phyloP scores from a whole-genome alignment of 768 basidiomycete species.

The Russula dissimulans region DNA sequence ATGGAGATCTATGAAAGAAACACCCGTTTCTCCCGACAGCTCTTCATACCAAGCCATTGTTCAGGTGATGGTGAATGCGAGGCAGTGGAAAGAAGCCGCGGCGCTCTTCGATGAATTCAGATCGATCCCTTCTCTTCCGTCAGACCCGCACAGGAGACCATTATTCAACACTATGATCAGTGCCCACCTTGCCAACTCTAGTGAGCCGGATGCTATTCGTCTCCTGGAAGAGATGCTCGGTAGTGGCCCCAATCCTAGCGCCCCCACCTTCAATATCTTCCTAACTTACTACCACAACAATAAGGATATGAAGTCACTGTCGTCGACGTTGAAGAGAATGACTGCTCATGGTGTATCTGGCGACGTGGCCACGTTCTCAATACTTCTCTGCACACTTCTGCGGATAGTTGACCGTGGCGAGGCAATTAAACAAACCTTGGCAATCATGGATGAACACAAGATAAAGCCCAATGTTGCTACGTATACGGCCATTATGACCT shows the following conservation, averaged over 20 bases:
- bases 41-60: conserved; percentile 65
- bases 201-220: conserved; percentile 28
- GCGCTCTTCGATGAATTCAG: conserved; percentile 44
- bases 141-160: conserved; percentile 23
- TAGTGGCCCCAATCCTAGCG: conserved; percentile 54
- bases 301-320: conserved; percentile 54
- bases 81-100: conserved; percentile 43
- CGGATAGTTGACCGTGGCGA: conserved; percentile 51
- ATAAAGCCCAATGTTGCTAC: conserved; percentile 66
- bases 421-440: conserved; percentile 53
- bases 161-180: conserved; percentile 73
- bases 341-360: conserved; percentile 44
- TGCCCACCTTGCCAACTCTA: conserved; percentile 42
- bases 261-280: conserved; percentile 75
- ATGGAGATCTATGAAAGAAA: conserved; percentile 57
- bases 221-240: conserved; percentile 33
- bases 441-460: conserved; percentile 68
- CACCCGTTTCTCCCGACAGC: conserved; percentile 48
- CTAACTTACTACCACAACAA: conserved; percentile 56
- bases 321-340: conserved; percentile 50
- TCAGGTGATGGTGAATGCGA: conserved; percentile 45
- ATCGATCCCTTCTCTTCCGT: conserved; percentile 23
- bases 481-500: conserved; percentile 72
- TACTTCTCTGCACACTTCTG: conserved; percentile 69
- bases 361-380: conserved; percentile 83